These are phyloP conservation scores for Didymosphaeria variabile DNA, from an alignment of 2,329 filamentous ascomycete genomes.

Conservation along the genomic window DNA sequence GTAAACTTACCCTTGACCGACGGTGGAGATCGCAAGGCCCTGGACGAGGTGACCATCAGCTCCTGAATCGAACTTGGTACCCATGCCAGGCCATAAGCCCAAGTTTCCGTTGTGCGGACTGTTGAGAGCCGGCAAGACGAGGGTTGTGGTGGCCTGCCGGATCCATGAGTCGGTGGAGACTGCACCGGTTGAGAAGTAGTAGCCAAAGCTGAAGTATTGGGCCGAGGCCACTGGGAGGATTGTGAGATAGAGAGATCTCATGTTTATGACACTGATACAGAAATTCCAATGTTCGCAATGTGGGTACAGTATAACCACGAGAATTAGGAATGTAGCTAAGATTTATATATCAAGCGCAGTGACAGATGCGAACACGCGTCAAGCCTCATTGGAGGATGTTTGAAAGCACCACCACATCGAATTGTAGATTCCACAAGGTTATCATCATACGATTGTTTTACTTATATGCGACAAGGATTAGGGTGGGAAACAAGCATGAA, in stretches of 20 bases:
- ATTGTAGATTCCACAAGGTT: neutral
- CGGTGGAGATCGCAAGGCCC: conserved; percentile 7
- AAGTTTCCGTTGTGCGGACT: conserved; percentile 8
- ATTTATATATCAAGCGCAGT: neutral
- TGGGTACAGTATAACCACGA: neutral
- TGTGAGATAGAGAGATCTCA: neutral
- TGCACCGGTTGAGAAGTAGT: conserved; percentile 5
- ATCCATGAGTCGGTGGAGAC: conserved; percentile 10
- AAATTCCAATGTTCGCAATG: neutral
- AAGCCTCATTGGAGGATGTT: neutral
- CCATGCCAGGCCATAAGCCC: conserved; percentile 8
- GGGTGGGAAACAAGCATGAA: neutral
- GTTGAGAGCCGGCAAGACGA: conserved; percentile 10
- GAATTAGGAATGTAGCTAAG: neutral
- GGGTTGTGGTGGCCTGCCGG: conserved; percentile 8
- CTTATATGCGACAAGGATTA: neutral
- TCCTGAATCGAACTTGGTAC: conserved; percentile 6
- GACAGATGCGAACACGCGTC: neutral
- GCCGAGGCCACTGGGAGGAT: neutral
- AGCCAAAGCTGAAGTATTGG: conserved; percentile 7
- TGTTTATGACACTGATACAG: neutral
- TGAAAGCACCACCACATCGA: neutral
- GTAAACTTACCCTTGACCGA: neutral
- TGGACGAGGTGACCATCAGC: conserved; percentile 6
- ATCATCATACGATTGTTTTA: neutral